A percentile compares a stretch with the other conserved stretches of the same genome.
Evolutionary conservation across 305 asterid genomes (phyloP).

Genomic region (Stenogyne calaminthoides): DNA sequence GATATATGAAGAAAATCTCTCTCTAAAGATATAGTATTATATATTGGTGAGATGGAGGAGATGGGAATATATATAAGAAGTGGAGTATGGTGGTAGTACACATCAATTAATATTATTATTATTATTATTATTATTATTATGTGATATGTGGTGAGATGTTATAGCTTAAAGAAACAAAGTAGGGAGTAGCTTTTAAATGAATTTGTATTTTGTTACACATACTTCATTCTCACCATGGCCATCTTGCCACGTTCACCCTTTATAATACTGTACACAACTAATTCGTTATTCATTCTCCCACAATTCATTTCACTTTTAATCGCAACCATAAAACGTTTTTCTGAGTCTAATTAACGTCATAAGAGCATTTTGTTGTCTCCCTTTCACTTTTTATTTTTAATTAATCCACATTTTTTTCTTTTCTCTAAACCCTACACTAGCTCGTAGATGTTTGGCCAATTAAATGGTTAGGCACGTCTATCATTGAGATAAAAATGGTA

Average conservation of each 20-base stretch:
- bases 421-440: neutral
- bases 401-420: neutral
- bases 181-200: conserved; percentile 18
- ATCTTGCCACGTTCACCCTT: conserved; percentile 31
- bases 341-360: neutral
- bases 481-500: neutral
- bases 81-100: neutral
- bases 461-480: neutral
- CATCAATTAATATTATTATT: neutral
- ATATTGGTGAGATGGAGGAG: neutral
- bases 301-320: neutral
- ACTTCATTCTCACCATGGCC: neutral
- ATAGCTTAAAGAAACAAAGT: conserved; percentile 11
- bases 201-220: neutral
- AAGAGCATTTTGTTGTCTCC: neutral
- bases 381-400: neutral
- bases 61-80: neutral
- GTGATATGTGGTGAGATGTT: conserved; percentile 2
- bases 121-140: too few species aligned
- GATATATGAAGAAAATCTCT: neutral
- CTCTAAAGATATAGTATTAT: neutral
- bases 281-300: neutral
- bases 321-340: neutral
- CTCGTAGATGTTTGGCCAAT: neutral
- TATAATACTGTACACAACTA: neutral